Evolutionary conservation across 2,329 filamentous ascomycete species (phyloP).

Genomic region (Emericellopsis atlantica): DNA sequence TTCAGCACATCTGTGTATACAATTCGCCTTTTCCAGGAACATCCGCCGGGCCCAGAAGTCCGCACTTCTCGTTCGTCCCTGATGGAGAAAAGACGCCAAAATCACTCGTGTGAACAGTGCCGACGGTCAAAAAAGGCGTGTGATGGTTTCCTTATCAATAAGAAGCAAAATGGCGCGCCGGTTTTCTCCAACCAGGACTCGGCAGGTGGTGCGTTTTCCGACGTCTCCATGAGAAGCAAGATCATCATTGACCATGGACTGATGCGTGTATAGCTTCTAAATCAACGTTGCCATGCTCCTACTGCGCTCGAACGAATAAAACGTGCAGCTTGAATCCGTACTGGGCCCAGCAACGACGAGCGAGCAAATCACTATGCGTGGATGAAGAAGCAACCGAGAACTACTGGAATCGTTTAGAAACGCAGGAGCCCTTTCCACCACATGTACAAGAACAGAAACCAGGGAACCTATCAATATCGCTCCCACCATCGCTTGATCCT

Average conservation of each 20-base stretch:
- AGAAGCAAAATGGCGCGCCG: not conserved
- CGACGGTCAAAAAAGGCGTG: conserved; percentile 12
- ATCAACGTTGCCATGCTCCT: conserved; percentile 7
- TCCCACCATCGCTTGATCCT: too few species aligned
- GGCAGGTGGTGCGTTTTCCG: not conserved
- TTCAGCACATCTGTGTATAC: too few species aligned
- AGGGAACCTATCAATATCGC: too few species aligned
- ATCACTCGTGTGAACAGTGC: conserved; percentile 12
- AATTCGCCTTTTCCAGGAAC: too few species aligned
- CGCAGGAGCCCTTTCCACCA: not conserved
- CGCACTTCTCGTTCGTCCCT: not conserved
- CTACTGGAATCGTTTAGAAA: not conserved
- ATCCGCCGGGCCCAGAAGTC: too few species aligned
- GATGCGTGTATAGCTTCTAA: not conserved
- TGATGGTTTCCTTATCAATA: conserved; percentile 7
- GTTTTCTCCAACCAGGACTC: not conserved
- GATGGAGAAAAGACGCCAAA: conserved; percentile 7
- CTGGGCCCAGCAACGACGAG: conserved; percentile 1
- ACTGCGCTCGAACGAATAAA: conserved; percentile 9
- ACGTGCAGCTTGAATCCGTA: conserved; percentile 8
- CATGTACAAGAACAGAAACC: too few species aligned
- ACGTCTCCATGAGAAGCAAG: too few species aligned
- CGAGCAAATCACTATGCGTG: not conserved
- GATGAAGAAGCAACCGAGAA: not conserved
- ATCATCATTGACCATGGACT: too few species aligned